phyloP scores from a whole-genome alignment of 2,329 filamentous ascomycete genomes.

The Byssochlamys sp. region DNA sequence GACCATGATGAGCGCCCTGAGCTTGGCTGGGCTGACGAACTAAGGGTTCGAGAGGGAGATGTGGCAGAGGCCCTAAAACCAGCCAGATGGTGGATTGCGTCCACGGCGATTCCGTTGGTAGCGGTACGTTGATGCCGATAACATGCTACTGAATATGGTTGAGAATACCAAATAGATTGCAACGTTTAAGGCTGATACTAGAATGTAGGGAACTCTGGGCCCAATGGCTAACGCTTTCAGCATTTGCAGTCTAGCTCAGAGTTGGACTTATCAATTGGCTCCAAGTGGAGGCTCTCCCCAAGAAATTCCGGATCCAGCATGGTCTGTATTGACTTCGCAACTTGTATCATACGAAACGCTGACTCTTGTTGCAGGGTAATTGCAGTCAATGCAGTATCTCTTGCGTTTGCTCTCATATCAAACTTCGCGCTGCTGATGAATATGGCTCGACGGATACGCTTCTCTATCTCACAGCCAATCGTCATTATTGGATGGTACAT shows the following conservation, averaged over 20 bases:
- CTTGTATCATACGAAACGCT: neutral
- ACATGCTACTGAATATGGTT: neutral
- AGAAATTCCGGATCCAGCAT: constrained; percentile 45
- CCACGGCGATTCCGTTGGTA: constrained; percentile 48
- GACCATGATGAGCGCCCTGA: neutral
- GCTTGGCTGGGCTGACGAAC: neutral
- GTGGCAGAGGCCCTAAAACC: constrained; percentile 13
- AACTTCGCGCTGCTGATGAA: constrained; percentile 49
- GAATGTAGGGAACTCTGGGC: constrained; percentile 39
- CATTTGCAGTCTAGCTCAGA: constrained; percentile 46
- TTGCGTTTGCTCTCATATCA: constrained; percentile 44
- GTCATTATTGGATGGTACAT: constrained; percentile 52
- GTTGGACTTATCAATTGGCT: constrained; percentile 47
- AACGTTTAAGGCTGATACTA: neutral
- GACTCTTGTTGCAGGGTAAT: constrained; percentile 32
- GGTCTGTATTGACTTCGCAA: constrained; percentile 24
- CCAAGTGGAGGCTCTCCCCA: constrained; percentile 34
- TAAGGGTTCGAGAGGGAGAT: constrained; percentile 13
- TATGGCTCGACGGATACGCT: constrained; percentile 48
- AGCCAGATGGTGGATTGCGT: constrained; percentile 52
- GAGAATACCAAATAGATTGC: neutral
- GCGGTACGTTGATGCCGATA: constrained; percentile 27
- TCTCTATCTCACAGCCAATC: constrained; percentile 49
- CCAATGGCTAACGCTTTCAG: constrained; percentile 48
- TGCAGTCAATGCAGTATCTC: constrained; percentile 47